Conservation (phyloP, 1,284 basidiomycete species). For the Cryptococcus sp. region DNA sequence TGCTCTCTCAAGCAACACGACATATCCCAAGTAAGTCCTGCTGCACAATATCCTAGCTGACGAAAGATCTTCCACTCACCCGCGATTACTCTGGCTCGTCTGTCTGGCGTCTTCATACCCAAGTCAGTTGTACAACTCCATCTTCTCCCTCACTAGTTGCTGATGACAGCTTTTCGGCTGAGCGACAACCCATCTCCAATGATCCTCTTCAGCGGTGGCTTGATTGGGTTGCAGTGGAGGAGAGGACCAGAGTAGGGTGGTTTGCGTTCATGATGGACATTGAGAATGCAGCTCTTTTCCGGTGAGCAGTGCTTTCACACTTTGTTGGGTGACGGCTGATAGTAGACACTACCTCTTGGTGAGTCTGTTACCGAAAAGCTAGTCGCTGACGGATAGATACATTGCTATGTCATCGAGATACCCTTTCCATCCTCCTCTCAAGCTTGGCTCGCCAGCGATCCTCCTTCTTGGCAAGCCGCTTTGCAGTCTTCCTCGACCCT, state of each 20-base stretch:
- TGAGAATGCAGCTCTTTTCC: constrained; percentile 22
- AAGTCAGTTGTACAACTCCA: constrained; percentile 1
- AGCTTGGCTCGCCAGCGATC: constrained; percentile 15
- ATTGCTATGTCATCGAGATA: constrained; percentile 15
- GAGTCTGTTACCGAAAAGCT: neutral
- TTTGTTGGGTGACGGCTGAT: neutral
- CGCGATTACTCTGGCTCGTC: constrained; percentile 17
- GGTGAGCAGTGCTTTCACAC: neutral
- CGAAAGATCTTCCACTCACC: constrained; percentile 25
- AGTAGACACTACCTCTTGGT: constrained; percentile 14
- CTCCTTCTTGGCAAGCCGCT: constrained; percentile 9
- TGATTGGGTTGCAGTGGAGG: constrained; percentile 23
- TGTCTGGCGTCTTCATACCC: constrained; percentile 17
- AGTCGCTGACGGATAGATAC: constrained; percentile 6
- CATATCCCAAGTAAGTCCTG: constrained; percentile 15
- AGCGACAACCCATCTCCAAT: constrained; percentile 2
- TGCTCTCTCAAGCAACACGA: constrained; percentile 24
- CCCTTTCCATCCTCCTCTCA: constrained; percentile 10
- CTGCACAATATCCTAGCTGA: neutral
- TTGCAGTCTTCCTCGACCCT: neutral
- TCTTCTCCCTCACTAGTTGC: neutral
- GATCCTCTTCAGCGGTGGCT: constrained; percentile 19
- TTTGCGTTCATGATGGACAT: constrained; percentile 27
- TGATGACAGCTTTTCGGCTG: neutral
- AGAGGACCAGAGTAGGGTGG: constrained; percentile 22